A percentile compares a stretch with the other conserved stretches of the same genome.
phyloP scores from a whole-genome alignment of 2,329 filamentous ascomycete species.

The Chrysosporium queenslandicum region DNA sequence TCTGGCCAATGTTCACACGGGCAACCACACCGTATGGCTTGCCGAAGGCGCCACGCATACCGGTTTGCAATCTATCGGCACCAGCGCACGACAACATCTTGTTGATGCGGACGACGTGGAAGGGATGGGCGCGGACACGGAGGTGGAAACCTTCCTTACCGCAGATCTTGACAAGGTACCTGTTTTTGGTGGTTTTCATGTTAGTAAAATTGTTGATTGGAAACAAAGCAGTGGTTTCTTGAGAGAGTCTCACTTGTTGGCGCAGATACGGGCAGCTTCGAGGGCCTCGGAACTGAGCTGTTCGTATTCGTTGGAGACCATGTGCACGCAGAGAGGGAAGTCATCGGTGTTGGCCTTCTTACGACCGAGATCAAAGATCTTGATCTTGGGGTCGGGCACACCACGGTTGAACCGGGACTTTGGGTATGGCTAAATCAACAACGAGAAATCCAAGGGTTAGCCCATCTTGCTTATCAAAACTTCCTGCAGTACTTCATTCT shows the following conservation, averaged over 20 bases:
- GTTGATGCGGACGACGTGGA: constrained; percentile 99
- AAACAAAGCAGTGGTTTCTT: neutral
- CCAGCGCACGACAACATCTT: constrained; percentile 99
- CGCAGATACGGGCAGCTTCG: constrained; percentile 98
- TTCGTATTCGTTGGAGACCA: constrained; percentile 99
- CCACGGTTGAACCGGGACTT: constrained; percentile 99
- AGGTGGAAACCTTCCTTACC: constrained; percentile 65
- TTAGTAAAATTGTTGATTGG: neutral
- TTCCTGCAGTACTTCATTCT: too few species aligned
- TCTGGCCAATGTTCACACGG: constrained; percentile 99
- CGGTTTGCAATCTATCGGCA: constrained; percentile 99
- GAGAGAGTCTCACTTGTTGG: constrained; percentile 73
- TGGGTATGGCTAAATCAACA: constrained; percentile 70
- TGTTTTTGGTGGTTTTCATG: constrained; percentile 22
- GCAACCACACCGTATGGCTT: constrained; percentile 98
- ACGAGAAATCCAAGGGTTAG: neutral
- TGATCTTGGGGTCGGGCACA: constrained; percentile 73
- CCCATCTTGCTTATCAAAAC: too few species aligned
- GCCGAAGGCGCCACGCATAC: constrained; percentile 99
- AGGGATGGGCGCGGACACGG: constrained; percentile 81
- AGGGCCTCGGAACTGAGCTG: constrained; percentile 99
- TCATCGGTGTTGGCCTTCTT: constrained; percentile 99
- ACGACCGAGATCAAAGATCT: constrained; percentile 97
- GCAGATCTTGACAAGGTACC: constrained; percentile 58
- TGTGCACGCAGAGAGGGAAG: constrained; percentile 97